phyloP scores from a whole-genome alignment of 148 eudicot genomes.

The Fagopyrum tataricum region DNA sequence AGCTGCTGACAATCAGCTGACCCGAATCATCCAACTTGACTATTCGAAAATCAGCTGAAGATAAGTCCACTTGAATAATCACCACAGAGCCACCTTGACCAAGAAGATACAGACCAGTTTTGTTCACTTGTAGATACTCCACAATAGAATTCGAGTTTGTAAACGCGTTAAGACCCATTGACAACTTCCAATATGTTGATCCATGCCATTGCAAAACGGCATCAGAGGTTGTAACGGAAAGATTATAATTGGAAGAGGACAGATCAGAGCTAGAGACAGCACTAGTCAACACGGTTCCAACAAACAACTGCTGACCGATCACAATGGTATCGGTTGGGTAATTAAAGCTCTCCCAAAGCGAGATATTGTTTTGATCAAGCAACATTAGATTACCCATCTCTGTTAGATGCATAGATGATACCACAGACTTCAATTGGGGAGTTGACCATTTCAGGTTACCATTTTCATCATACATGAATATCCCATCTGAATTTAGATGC shows the following conservation, averaged over 20 bases:
- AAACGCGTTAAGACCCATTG: slow-evolving; percentile 44
- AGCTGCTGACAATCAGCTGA: slow-evolving; percentile 43
- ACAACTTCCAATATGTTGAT: slow-evolving; percentile 52
- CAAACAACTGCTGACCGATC: slow-evolving; percentile 44
- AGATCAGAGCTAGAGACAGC: slow-evolving; percentile 35
- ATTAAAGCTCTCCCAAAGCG: slow-evolving; percentile 67
- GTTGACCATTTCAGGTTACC: slow-evolving; percentile 59
- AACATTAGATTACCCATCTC: slow-evolving; percentile 61
- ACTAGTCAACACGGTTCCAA: slow-evolving; percentile 32
- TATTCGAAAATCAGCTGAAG: slow-evolving; percentile 35
- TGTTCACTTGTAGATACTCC: slow-evolving; percentile 43
- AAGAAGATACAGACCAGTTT: slow-evolving; percentile 48
- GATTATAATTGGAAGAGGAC: slow-evolving; percentile 42
- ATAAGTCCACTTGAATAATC: slow-evolving; percentile 32
- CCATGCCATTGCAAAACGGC: slow-evolving; percentile 51
- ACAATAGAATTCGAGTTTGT: slow-evolving; percentile 34
- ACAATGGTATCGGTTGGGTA: slow-evolving; percentile 69
- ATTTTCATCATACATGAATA: slow-evolving; percentile 35
- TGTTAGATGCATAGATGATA: slow-evolving; percentile 33
- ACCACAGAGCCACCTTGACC: slow-evolving; percentile 30
- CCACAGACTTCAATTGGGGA: slow-evolving; percentile 32
- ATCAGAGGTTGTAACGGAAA: slow-evolving; percentile 40
- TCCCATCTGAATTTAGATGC: slow-evolving; percentile 38
- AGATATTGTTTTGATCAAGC: slow-evolving; percentile 37
- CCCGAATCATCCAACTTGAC: slow-evolving; percentile 47